Base-by-base conservation (phyloP, 352 stramenopile species). In the Stramenopiles sp. region DNA sequence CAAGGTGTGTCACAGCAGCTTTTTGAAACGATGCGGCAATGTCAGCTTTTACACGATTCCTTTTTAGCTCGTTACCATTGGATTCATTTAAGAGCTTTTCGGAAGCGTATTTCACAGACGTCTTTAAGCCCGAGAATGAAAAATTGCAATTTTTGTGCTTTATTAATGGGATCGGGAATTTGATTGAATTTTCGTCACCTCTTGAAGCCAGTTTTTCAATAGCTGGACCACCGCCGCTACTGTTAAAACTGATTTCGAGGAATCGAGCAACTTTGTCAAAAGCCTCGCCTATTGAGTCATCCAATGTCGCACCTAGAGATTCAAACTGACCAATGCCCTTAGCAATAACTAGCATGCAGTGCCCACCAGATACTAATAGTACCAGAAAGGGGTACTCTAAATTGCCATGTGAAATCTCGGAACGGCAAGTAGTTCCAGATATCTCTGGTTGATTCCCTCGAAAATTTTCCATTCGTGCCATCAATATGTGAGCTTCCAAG, bases 191-290 rank as follows among this genome's bases (percentile, higher is more conserved):
- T n/a, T n/a, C 87, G 87, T 98, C 90, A n/a, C 95, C 95, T 32
- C 89, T 86, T 29, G 84, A 84, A 0, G 96, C 95, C 55, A 96
- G 87, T 4, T 88, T 84, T 84, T 99, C 96, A n/a, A 99, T 91
- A n/a, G 96, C 88, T 0, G 92, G 92, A 27, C 96, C 96, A 0
- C 95, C 93, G 39, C 96, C 94, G 27, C 87, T 89, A 75, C 89
- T 88, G 0, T 89, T 84, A 7, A 86, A 80, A 27, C 25, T 14
- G 30, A 98, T 86, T 55, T 93, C 87, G 4, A 99, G 86, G 85
- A 99, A 92, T 33, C 95, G 89, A 7, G 95, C 96, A 25, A 97
- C 95, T 87, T 99, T 99, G 84, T 99, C 96, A 83, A 97, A 99
- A 1, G 94, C 94, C 88, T 99, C 96, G 14, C 96, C 96, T 0